phyloP scores from a whole-genome alignment of 768 basidiomycete genomes.

The Tulasnella sp. region DNA sequence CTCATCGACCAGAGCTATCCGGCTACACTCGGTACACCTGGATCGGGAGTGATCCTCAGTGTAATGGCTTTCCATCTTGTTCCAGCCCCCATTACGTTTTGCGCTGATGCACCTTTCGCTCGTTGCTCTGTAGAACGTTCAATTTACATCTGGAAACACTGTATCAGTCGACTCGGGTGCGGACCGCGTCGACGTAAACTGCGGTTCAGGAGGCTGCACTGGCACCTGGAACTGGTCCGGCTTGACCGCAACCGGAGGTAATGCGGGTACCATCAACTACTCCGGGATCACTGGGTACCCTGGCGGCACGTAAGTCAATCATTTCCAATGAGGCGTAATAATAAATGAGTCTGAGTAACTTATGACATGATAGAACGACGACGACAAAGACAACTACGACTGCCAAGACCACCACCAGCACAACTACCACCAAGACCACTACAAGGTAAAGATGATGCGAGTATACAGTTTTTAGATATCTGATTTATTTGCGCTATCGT shows the following conservation, averaged over 20 bases:
- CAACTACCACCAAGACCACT: background rate
- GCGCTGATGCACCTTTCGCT: background rate
- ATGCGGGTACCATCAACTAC: slow-evolving; percentile 30
- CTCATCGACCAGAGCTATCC: slow-evolving; percentile 62
- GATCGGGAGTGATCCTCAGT: slow-evolving; percentile 44
- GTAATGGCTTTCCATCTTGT: slow-evolving; percentile 28
- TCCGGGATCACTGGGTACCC: background rate
- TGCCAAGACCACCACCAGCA: too few relatives aligned
- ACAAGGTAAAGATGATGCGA: too few relatives aligned
- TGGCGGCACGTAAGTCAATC: too few relatives aligned
- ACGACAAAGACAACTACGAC: too few relatives aligned
- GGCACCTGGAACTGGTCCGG: slow-evolving; percentile 44
- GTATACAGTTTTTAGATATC: too few relatives aligned
- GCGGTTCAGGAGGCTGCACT: slow-evolving; percentile 40
- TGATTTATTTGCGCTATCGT: too few relatives aligned
- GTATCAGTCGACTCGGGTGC: slow-evolving; percentile 36
- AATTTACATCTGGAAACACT: slow-evolving; percentile 28
- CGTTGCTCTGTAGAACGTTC: background rate
- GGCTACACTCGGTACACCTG: slow-evolving; percentile 39
- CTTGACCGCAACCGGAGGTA: slow-evolving; percentile 37
- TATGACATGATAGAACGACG: too few relatives aligned
- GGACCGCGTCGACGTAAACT: slow-evolving; percentile 42
- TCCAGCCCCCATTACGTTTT: background rate
- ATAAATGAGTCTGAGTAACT: too few relatives aligned
- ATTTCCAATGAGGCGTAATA: too few relatives aligned